These are phyloP conservation scores for Russula brevipes DNA, from an alignment of 768 basidiomycete species.

Conservation along the genomic window DNA sequence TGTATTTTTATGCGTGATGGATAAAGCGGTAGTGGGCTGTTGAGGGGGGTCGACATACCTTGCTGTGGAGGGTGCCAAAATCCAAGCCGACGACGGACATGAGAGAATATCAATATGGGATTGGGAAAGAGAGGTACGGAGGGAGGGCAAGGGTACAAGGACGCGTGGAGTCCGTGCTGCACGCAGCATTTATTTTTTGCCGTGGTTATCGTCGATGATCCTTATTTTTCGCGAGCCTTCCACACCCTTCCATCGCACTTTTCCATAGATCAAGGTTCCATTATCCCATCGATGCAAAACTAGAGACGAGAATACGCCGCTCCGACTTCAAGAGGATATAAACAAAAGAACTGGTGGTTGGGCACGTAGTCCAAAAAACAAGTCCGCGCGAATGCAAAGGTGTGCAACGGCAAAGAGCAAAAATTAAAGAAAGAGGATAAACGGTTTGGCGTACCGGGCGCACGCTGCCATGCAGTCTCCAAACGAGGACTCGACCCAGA, in stretches of 20 bases:
- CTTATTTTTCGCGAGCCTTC: slow-evolving; percentile 24
- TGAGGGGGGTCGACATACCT: slow-evolving; percentile 44
- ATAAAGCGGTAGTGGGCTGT: neutral
- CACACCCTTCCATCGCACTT: slow-evolving; percentile 10
- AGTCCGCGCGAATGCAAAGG: neutral
- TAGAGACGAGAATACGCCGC: too few species aligned
- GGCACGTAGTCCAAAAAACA: neutral
- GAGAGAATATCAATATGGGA: slow-evolving; percentile 20
- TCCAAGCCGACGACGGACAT: slow-evolving; percentile 97
- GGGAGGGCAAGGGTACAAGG: slow-evolving; percentile 12
- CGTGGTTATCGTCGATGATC: neutral
- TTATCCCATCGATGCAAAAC: too few species aligned
- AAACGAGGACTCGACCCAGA: neutral
- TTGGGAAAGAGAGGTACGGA: neutral
- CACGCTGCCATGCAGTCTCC: slow-evolving; percentile 1
- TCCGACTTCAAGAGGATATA: neutral
- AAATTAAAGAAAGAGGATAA: neutral
- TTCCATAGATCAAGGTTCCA: too few species aligned
- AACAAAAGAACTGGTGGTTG: too few species aligned
- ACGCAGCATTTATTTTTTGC: slow-evolving; percentile 15
- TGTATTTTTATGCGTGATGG: slow-evolving; percentile 32
- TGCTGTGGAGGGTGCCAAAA: slow-evolving; percentile 85
- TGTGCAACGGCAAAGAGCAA: too few species aligned
- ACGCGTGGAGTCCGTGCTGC: neutral
- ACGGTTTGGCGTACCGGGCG: neutral